Base-by-base conservation (phyloP, 2,329 filamentous ascomycete genomes). In the Aspergillus cejpii region DNA sequence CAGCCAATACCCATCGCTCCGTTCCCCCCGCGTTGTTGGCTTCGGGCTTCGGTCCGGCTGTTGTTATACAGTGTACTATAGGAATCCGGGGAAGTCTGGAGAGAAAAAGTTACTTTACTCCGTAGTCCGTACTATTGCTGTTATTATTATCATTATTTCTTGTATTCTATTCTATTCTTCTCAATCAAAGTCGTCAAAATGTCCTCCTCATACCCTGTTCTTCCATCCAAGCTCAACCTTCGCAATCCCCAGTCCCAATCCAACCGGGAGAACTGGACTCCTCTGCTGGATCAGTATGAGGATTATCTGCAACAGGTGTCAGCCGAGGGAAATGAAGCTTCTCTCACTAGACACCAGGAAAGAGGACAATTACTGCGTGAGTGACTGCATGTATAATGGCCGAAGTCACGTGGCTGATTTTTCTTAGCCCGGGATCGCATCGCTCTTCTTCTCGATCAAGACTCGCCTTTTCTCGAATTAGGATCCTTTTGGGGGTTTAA, bases 381-480 rank as follows among this genome's bases (percentile, higher is more conserved):
- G n/a, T n/a, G n/a, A n/a, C n/a, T n/a, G n/a, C n/a, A 51, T 26
- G 26, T 28, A 12, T 12, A n/a, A 3, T 5, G 11, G 11, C 26
- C n/a, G 1, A 2, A 1, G n/a, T n/a, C n/a, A n/a, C n/a, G n/a
- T n/a, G n/a, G n/a, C 51, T 44, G 34, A 14, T 20, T 6, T 15
- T 8, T 36, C 26, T 14, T 37, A 69, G 68, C 67, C 5, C 52
- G 68, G 40, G 68, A 71, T 43, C 55, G 68, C 24, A 56, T 71
- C 19, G 54, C 63, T 0, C 52, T 71, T 8, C 41, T 69, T 0
- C 47, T 69, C 10, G 68, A 71, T 41, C 51, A 60, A 14, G 65
- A 64, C 24, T 68, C 66, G 1, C 65, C 68, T 1, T 70, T 71
- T 44, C 53, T 70, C 1, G 68, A 71, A 28, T 53, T 71, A 3